phyloP scores from a whole-genome alignment of 1,284 basidiomycete species.

The Marasmius oreades region DNA sequence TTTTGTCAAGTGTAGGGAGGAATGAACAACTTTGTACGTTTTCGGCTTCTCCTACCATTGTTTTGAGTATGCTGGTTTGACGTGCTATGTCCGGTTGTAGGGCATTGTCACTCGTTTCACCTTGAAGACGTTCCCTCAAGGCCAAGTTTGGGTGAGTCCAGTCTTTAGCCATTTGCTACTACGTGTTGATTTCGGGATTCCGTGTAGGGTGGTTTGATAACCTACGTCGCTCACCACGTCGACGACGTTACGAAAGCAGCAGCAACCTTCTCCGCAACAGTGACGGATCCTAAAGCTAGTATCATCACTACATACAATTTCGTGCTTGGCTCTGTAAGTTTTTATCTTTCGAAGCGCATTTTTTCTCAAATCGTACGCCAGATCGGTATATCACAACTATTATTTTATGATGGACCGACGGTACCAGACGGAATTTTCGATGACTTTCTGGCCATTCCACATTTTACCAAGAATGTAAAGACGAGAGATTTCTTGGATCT shows the following conservation, averaged over 20 bases:
- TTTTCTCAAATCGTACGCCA: constrained; percentile 15
- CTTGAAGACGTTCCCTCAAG: constrained; percentile 40
- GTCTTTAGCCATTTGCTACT: background rate
- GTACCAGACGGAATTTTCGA: constrained; percentile 49
- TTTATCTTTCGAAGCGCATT: background rate
- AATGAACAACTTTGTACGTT: constrained; percentile 40
- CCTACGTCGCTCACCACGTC: constrained; percentile 34
- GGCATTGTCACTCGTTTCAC: constrained; percentile 51
- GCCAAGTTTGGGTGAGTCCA: constrained; percentile 42
- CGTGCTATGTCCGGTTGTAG: constrained; percentile 20
- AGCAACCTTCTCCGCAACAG: constrained; percentile 43
- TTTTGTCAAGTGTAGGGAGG: constrained; percentile 9
- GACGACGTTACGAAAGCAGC: constrained; percentile 41
- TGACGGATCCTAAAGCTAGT: constrained; percentile 56
- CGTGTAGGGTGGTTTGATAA: constrained; percentile 51
- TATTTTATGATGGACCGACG: constrained; percentile 53
- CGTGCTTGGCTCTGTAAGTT: constrained; percentile 35
- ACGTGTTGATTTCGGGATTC: background rate
- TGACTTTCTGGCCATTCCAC: constrained; percentile 37
- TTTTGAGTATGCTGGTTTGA: background rate
- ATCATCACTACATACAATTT: constrained; percentile 55
- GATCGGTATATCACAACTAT: constrained; percentile 31
- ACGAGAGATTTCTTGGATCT: constrained; percentile 39
- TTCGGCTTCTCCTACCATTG: background rate
- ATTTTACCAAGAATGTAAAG: constrained; percentile 33